Base-by-base conservation (phyloP, 2,329 filamentous ascomycete genomes). In the Apiospora kogelbergensis region DNA sequence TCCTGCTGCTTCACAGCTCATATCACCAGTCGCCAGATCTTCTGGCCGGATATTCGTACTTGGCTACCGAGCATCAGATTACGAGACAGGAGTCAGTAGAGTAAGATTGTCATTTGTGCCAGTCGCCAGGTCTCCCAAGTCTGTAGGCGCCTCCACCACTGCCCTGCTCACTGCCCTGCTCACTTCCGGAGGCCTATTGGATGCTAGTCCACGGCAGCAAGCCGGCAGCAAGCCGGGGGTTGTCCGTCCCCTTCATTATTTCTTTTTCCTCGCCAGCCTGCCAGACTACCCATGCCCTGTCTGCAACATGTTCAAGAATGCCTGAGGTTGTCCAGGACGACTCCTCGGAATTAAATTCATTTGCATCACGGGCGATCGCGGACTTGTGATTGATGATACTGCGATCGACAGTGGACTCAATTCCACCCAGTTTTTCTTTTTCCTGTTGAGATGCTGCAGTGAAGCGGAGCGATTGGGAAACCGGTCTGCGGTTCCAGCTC, bases 381-480 rank as follows among this genome's bases (percentile, higher is more conserved):
- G 40, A 42, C 40, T 42, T 42, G 26, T 22, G 33, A 33, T n/a
- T n/a, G 53, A 37, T 60, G 30, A 26, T 60, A 33, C 33, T 37
- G n/a, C 26, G 53, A 60, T 60, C 53, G 53, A 37, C 53, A 37
- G 53, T 60, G 20, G 53, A 37, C 53, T 37, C 17, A 20, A n/a
- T 60, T 37, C 53, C 30, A 37, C 53, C 30, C 20, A n/a, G 26
- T 20, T 60, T 60, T 60, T 60, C 53, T 60, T 60, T 37, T 60
- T 60, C 53, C 30, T 60, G 53, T 22, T 60, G 30, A 60, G 53
- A 60, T 60, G 26, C 53, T 60, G 53, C 53, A 60, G 53, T 60
- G 53, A 22, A 60, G 53, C 53, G 53, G 53, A 60, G 53, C 53
- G 30, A 60, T 60, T 60, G 53, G 30, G 53, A 60, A 60, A 60